These are phyloP conservation scores for Tetrastigma voinierianum DNA, from an alignment of 164 flowering plant species.

Conservation along the genomic window DNA sequence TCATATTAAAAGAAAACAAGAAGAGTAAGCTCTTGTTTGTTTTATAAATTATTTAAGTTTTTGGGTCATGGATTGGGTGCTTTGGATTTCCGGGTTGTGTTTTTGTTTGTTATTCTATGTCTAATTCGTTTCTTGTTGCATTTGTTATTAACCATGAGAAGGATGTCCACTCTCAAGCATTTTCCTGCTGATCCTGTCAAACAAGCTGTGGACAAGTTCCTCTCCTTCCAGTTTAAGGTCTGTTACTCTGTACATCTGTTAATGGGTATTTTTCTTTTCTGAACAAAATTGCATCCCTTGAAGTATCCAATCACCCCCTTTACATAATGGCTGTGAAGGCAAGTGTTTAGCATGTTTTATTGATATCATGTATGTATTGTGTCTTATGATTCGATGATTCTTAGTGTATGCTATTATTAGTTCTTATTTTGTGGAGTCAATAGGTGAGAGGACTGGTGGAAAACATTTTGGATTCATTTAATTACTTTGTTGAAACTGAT, in stretches of 20 bases:
- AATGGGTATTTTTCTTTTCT: background rate
- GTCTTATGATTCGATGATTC: background rate
- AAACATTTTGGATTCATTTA: too few relatives aligned
- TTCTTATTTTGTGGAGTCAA: slow-evolving; percentile 4
- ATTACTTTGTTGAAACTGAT: too few relatives aligned
- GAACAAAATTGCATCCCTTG: background rate
- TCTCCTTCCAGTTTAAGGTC: slow-evolving; percentile 91
- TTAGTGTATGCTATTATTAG: background rate
- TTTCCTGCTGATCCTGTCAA: slow-evolving; percentile 57
- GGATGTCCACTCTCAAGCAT: slow-evolving; percentile 33
- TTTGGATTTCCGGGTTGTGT: background rate
- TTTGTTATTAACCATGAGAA: background rate
- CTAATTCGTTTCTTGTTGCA: background rate
- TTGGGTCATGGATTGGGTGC: background rate
- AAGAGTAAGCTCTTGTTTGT: background rate
- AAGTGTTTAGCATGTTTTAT: too few relatives aligned
- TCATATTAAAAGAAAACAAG: background rate
- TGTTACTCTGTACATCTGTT: background rate
- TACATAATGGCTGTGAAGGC: too few relatives aligned
- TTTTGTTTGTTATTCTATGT: background rate
- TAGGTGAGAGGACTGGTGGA: too few relatives aligned
- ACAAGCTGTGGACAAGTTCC: slow-evolving; percentile 69
- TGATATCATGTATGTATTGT: background rate
- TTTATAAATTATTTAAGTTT: background rate
- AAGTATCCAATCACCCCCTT: too few relatives aligned